A percentile compares a stretch with the other conserved stretches of the same genome.
Evolutionary conservation across 2,329 filamentous ascomycete species (phyloP).

Genomic region (Ilyonectria robusta): DNA sequence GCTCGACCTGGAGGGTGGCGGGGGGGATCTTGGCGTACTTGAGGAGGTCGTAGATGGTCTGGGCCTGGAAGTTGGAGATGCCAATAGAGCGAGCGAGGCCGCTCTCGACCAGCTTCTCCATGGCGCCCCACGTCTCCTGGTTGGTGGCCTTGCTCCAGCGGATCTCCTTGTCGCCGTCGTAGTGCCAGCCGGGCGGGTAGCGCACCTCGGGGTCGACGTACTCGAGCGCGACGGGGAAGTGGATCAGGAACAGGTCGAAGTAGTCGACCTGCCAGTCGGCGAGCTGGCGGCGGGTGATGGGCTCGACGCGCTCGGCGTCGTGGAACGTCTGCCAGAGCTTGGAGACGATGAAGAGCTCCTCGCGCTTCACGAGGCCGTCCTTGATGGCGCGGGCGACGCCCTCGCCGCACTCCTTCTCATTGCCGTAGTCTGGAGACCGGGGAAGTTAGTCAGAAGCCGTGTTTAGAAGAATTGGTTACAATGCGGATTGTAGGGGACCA

Average conservation of each 20-base stretch:
- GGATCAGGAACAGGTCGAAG: conserved; percentile 91
- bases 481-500: not conserved
- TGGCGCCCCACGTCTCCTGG: conserved; percentile 85
- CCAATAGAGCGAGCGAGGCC: conserved; percentile 82
- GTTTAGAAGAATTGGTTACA: not conserved
- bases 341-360: conserved; percentile 92
- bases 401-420: conserved; percentile 83
- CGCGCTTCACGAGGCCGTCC: conserved; percentile 84
- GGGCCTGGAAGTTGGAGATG: conserved; percentile 85
- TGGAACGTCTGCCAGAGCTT: conserved; percentile 97
- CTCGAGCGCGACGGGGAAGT: conserved; percentile 90
- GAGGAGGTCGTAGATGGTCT: conserved; percentile 84
- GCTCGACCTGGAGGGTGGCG: conserved; percentile 88
- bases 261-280: conserved; percentile 89
- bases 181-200: conserved; percentile 85
- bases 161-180: conserved; percentile 73
- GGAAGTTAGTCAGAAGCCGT: not conserved
- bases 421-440: conserved; percentile 79
- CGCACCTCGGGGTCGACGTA: conserved; percentile 85
- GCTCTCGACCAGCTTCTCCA: conserved; percentile 81
- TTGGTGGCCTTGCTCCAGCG: conserved; percentile 78
- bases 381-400: conserved; percentile 85
- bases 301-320: conserved; percentile 81
- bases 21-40: conserved; percentile 82
- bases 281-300: conserved; percentile 82